Percentiles rank a stretch among this genome's conserved stretches.
Conservation (phyloP, 2,329 filamentous ascomycete species). For the Penicillium olsonii region DNA sequence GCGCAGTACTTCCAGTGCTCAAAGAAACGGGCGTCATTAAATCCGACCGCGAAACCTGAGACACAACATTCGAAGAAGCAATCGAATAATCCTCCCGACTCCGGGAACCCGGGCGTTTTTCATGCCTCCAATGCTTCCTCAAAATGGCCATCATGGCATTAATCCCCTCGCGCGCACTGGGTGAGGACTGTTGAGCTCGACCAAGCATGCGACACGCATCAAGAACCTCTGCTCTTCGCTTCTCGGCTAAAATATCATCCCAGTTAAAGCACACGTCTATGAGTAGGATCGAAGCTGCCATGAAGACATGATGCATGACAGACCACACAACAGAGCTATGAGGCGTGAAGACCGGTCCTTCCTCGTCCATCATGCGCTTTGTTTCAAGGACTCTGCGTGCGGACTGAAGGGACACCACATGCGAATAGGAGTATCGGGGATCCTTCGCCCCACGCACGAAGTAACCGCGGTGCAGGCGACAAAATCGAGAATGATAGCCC, state of each 20-base stretch:
- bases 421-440: constrained; percentile 39
- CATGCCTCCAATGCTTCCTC: constrained; percentile 32
- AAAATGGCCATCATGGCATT: constrained; percentile 41
- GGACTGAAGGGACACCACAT: constrained; percentile 39
- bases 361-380: constrained; percentile 37
- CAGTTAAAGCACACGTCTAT: constrained; percentile 46
- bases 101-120: constrained; percentile 8
- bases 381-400: constrained; percentile 41
- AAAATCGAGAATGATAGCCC: constrained; percentile 37
- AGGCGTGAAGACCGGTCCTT: constrained; percentile 26
- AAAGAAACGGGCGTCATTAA: neutral
- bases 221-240: constrained; percentile 38
- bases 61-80: neutral
- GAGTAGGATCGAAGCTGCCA: constrained; percentile 42
- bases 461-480: constrained; percentile 43
- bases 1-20: neutral
- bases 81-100: neutral
- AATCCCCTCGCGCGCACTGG: constrained; percentile 35
- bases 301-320: constrained; percentile 43
- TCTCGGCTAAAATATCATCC: constrained; percentile 38
- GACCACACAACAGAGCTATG: constrained; percentile 33
- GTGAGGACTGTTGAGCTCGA: constrained; percentile 35
- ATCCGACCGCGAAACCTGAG: neutral
- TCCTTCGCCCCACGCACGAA: constrained; percentile 41
- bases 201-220: constrained; percentile 42